Base-by-base conservation (phyloP, 768 basidiomycete species). In the Agrocybe praecox region DNA sequence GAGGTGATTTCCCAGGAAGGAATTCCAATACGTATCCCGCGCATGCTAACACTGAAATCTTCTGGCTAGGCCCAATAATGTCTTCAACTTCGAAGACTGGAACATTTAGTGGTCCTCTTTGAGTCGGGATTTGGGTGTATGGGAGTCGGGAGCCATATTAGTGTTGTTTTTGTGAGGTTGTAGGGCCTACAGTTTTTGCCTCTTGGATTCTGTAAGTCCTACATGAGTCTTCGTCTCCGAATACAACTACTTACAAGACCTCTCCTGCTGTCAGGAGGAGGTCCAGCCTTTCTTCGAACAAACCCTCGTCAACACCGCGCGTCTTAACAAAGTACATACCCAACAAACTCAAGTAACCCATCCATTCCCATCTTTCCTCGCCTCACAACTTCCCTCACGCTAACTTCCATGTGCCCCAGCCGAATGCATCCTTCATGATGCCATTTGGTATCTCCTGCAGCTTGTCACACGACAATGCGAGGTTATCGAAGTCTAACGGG, bases 251-350 rank as follows among this genome's bases (percentile, higher is more conserved):
- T 50, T 24, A n/a, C 10, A 32, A 24, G 22, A 48, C 26, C 43
- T 46, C 26, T 55, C 12, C 42, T 23, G 46, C 65, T 24, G 56
- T 46, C 17, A 67, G 57, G 9, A 72, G 55, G 15, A 44, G 40
- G 3, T 17, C 17, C n/a, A 72, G 47, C 53, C 69, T 70, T 10
- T 65, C 67, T 52, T 69, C 54, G 55, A 72, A 67, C 23, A 70
- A 47, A 8, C 49, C 64, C n/a, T 53, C 62, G 29, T 46, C 59
- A 1, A 72, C 62, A 15, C 66, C 61, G 1, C 56, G 44, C 45
- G 60, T 52, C 10, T 36, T 47, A 2, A 67, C 46, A 51, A 70
- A 68, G 58, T 67, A 64, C 14, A 46, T n/a, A n/a, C n/a, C 46
- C 46, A 29, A 66, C 55, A 26, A 70, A 67, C 3, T 43, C 33